Percentiles rank a stretch among this genome's conserved stretches.
Evolutionary conservation across 1,284 basidiomycete species (phyloP).

Genomic region (Sanghuangporus weigelae): DNA sequence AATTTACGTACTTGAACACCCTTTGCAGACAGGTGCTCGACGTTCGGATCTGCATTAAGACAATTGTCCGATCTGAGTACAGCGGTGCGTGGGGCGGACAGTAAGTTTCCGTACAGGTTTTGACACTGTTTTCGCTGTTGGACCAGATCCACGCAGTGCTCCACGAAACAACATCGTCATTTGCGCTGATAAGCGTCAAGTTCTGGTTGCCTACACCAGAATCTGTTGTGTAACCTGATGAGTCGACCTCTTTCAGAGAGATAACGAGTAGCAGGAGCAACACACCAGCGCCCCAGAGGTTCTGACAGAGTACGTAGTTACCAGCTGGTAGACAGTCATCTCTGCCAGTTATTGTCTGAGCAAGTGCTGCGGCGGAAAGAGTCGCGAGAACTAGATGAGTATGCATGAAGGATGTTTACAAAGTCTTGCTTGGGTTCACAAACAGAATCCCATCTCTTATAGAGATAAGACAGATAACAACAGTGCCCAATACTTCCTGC

Average conservation of each 20-base stretch:
- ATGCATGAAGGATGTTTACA: background rate
- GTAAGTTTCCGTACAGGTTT: constrained; percentile 40
- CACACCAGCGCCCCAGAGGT: constrained; percentile 48
- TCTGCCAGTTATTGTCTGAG: constrained; percentile 36
- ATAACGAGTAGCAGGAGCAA: background rate
- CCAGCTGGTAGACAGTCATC: constrained; percentile 42
- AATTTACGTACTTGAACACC: constrained; percentile 37
- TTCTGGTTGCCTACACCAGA: constrained; percentile 50
- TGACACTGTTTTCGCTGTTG: constrained; percentile 46
- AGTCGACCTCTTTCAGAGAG: background rate
- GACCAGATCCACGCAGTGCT: constrained; percentile 50
- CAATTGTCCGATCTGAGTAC: background rate
- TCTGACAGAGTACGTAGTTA: constrained; percentile 47
- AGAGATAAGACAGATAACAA: too few relatives aligned
- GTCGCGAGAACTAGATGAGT: constrained; percentile 8
- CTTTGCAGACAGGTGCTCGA: constrained; percentile 38
- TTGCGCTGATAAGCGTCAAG: constrained; percentile 39
- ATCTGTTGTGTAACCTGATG: background rate
- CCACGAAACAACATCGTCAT: constrained; percentile 43
- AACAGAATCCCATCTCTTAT: too few relatives aligned
- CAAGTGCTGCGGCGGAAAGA: constrained; percentile 22
- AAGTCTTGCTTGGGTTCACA: too few relatives aligned
- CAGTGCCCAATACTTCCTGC: too few relatives aligned
- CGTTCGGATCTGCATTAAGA: constrained; percentile 35
- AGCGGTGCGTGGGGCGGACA: background rate